Base-by-base conservation (phyloP, 2,329 filamentous ascomycete species). In the Xylariaceae sp. region DNA sequence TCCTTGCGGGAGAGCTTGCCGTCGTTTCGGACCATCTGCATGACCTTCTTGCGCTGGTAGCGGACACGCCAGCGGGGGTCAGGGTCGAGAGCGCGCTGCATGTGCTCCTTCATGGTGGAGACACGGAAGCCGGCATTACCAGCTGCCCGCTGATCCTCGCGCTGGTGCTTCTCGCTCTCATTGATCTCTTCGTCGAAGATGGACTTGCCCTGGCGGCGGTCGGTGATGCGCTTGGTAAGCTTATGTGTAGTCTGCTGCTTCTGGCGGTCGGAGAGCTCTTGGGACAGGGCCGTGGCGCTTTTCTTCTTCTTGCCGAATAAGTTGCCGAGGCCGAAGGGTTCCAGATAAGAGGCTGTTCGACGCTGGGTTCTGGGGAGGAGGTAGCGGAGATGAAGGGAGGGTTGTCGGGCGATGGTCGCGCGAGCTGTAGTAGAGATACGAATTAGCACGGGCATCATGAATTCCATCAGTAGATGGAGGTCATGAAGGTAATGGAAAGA, bases 1-100 rank as follows among this genome's bases (percentile, higher is more conserved):
- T 90, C 81, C 44, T 78, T 74, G 55, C 81, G 81, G 15, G 82
- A 73, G 58, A 91, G 68, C 39, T 87, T 77, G 9, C 87, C 86
- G 42, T 86, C 76, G 53, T 80, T 80, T 45, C 78, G 79, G 43
- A 96, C 77, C 67, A 87, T 81, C 58, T 87, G 82, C 48, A 92
- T 86, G 38, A 95, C 81, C 78, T 91, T 90, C 69, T 86, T 90
- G 62, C 89, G 80, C 73, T 95, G 84, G 83, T 88, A 96, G 50
- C 85, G 79, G 47, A 83, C 74, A 50, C 90, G 82, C 49, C 77
- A 77, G 40, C 77, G 71, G 14, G 91, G 90, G 58, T 87, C 81
- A 5, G 94, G 94, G 67, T 96, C 87, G 42, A 89, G 71, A 27
- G 80, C 79, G 49, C 79, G 74, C 48, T 80, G 78, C 74, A 87